Evolutionary conservation across 331 rosid genomes (phyloP).

Genomic region (Prunus yedoensis): DNA sequence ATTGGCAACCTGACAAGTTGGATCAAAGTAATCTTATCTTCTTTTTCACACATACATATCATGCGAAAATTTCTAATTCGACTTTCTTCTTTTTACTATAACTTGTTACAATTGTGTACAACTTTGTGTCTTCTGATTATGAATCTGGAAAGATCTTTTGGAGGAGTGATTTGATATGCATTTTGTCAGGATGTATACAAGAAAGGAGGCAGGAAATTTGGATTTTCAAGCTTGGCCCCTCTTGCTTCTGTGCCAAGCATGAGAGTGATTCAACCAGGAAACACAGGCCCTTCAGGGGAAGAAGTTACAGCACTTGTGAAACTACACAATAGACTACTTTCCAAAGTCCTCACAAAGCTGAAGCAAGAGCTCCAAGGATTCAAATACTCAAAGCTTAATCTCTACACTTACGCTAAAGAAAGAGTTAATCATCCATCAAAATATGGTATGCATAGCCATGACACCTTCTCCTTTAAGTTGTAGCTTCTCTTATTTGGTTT

Average conservation of each 20-base stretch:
- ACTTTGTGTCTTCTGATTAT: background rate
- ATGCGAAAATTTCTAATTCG: background rate
- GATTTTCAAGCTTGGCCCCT: slow-evolving; percentile 23
- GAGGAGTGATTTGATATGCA: background rate
- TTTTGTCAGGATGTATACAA: slow-evolving; percentile 34
- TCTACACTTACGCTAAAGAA: background rate
- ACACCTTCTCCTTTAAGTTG: background rate
- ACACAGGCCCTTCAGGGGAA: slow-evolving; percentile 2
- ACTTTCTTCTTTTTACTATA: background rate
- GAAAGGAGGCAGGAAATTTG: slow-evolving; percentile 47
- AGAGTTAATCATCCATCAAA: slow-evolving; percentile 24
- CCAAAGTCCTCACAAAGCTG: slow-evolving; percentile 5
- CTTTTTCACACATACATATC: no score
- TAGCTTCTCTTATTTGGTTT: background rate
- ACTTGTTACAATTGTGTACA: background rate
- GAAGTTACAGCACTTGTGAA: background rate
- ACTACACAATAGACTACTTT: slow-evolving; percentile 16
- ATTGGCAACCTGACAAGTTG: slow-evolving; percentile 39
- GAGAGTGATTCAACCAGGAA: background rate
- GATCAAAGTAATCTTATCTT: slow-evolving; percentile 30
- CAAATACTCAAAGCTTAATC: slow-evolving; percentile 24
- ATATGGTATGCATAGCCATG: slow-evolving; percentile 19
- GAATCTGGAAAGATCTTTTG: background rate
- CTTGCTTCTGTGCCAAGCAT: slow-evolving; percentile 18
- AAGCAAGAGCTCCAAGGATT: slow-evolving; percentile 15